Evolutionary conservation across 2,329 filamentous ascomycete genomes (phyloP).

Genomic region (Stemphylium beticola): DNA sequence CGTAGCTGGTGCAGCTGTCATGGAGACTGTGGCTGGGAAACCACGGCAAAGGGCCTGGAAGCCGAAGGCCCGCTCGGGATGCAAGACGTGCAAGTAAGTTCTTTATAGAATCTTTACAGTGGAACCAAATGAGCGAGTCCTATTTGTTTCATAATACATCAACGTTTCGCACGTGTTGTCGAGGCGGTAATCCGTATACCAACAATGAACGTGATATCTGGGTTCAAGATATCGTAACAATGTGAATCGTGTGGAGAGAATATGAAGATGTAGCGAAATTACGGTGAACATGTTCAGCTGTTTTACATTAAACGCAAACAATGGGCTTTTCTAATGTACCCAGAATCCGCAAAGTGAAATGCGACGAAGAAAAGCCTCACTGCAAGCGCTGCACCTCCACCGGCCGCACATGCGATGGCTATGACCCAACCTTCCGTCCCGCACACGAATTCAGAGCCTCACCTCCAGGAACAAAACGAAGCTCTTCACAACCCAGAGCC

Average conservation of each 20-base stretch:
- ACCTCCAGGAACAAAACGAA: not conserved
- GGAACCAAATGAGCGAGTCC: no score
- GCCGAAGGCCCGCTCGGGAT: slow-evolving; percentile 22
- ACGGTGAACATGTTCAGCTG: not conserved
- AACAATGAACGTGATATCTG: not conserved
- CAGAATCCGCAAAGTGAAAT: slow-evolving; percentile 44
- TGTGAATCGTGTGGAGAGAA: no score
- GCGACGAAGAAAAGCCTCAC: slow-evolving; percentile 41
- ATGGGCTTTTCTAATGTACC: slow-evolving; percentile 3
- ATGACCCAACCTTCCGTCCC: slow-evolving; percentile 20
- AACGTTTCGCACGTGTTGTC: not conserved
- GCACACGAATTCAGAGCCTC: slow-evolving; percentile 1
- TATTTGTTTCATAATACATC: no score
- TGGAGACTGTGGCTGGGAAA: slow-evolving; percentile 14
- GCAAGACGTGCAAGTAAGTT: slow-evolving; percentile 30
- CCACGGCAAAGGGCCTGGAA: slow-evolving; percentile 25
- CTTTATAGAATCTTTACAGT: not conserved
- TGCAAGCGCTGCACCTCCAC: slow-evolving; percentile 42
- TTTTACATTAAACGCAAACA: not conserved
- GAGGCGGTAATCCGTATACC: not conserved
- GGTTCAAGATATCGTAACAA: not conserved
- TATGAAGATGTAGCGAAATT: not conserved
- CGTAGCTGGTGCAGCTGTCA: not conserved
- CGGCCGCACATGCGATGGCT: slow-evolving; percentile 43
- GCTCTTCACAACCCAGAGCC: not conserved